Evolutionary conservation across 306 rosid genomes (phyloP), one percentile per base, ranked within the genome.

Genomic region (Hylodesmum podocarpum): DNA sequence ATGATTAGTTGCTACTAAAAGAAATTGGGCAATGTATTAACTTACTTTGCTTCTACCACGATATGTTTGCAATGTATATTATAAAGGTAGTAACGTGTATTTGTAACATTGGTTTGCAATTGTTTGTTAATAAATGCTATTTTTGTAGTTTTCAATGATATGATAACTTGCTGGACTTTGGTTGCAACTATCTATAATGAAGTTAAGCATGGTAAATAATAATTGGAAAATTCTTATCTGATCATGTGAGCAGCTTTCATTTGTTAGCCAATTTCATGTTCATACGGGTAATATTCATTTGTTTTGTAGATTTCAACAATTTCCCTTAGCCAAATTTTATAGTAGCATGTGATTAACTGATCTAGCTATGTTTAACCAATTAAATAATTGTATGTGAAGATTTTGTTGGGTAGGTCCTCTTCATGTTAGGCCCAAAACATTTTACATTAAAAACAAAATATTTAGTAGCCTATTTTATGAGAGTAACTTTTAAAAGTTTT

Each of bases 121-220:
- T 51, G 33, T 21, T 68, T 43, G 44, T 21, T 18, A 4, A 21
- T 55, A 22, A 15, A 55, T 28, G 41, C 51, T 44, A 33, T 10
- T 19, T 78, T 78, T 78, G 29, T 40, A 12, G 9, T 57, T 43
- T 78, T 78, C 37, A 41, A 36, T 31, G 63, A 43, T 46, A 12
- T 77, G 8, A 55, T 55, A 9, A 55, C 36, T 55, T 54, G 75
- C 40, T 7, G 13, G 25, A 40, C 69, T 54, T 18, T 57, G 18
- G 29, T 78, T 61, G 55, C 29, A 41, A 41, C 31, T 54, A 57
- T 41, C 40, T 31, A 43, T 66, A 37, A 39, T 67, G 22, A 47
- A 41, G 25, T 55, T 53, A 54, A 77, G 41, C 68, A 53, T 66
- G 28, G 19, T 40, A 67, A 76, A 28, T 37, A 25, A 25, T 24